phyloP scores from a whole-genome alignment of 768 basidiomycete species.

The Trametes meyenii region DNA sequence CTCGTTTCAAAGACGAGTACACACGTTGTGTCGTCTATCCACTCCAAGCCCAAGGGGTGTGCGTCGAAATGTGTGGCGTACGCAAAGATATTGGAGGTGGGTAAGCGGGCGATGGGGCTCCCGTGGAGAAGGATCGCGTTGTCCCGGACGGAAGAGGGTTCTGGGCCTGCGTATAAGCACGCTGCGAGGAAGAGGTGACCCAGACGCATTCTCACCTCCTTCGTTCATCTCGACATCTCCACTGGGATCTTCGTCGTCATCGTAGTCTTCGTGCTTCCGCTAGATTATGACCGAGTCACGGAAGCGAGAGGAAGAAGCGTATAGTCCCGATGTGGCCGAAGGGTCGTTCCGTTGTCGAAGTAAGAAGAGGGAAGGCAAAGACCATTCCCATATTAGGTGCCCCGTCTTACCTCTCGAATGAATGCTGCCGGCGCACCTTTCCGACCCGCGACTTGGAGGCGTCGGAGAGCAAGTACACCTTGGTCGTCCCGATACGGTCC shows the following conservation, averaged over 20 bases:
- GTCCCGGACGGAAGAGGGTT: slow-evolving; percentile 52
- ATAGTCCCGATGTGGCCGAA: not conserved
- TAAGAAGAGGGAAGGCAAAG: slow-evolving; percentile 11
- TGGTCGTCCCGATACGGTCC: slow-evolving; percentile 69
- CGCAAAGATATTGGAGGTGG: slow-evolving; percentile 78
- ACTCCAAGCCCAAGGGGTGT: slow-evolving; percentile 76
- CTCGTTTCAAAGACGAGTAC: slow-evolving; percentile 72
- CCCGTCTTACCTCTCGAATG: slow-evolving; percentile 39
- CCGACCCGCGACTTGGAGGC: slow-evolving; percentile 56
- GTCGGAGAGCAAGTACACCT: slow-evolving; percentile 80
- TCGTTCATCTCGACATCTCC: slow-evolving; percentile 30
- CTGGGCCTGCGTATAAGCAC: slow-evolving; percentile 1
- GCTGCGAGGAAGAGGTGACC: not conserved
- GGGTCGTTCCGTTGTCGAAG: too few species aligned
- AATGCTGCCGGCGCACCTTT: slow-evolving; percentile 70
- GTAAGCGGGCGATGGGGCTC: slow-evolving; percentile 70
- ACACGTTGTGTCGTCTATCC: slow-evolving; percentile 85
- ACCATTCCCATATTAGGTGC: slow-evolving; percentile 46
- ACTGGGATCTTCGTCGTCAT: slow-evolving; percentile 35
- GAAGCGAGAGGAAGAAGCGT: slow-evolving; percentile 3
- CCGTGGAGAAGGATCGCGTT: slow-evolving; percentile 79
- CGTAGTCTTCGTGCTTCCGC: slow-evolving; percentile 53
- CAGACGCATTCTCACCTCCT: slow-evolving; percentile 7
- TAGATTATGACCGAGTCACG: slow-evolving; percentile 28
- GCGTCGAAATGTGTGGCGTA: slow-evolving; percentile 81